Conservation (phyloP, 306 rosid genomes). For the Gynostemma pentaphyllum region DNA sequence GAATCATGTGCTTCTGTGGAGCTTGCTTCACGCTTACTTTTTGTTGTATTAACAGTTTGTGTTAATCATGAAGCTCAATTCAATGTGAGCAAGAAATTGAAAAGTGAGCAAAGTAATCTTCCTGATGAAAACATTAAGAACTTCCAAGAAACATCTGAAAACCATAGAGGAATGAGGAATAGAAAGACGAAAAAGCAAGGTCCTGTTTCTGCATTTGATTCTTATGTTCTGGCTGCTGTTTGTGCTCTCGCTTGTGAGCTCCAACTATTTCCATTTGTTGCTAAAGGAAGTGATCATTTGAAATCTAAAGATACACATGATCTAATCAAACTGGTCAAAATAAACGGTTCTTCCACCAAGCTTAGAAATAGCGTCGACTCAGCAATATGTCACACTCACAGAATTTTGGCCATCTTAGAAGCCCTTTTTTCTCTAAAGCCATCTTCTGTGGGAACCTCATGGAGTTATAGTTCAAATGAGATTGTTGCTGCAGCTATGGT, state of each 20-base stretch:
- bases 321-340: constrained; percentile 36
- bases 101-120: constrained; percentile 43
- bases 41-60: constrained; percentile 90
- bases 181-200: constrained; percentile 69
- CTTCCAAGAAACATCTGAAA: constrained; percentile 36
- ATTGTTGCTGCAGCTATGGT: constrained; percentile 99
- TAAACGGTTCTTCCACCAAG: constrained; percentile 48
- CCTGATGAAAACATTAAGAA: constrained; percentile 43
- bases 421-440: constrained; percentile 87
- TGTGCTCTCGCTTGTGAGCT: constrained; percentile 97
- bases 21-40: constrained; percentile 87
- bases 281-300: constrained; percentile 40
- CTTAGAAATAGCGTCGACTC: constrained; percentile 58
- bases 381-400: constrained; percentile 73
- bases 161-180: constrained; percentile 33
- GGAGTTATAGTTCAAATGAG: constrained; percentile 96
- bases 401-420: constrained; percentile 84
- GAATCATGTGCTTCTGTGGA: constrained; percentile 93
- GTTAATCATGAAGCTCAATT: constrained; percentile 92
- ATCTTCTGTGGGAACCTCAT: constrained; percentile 90
- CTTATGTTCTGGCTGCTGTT: constrained; percentile 92
- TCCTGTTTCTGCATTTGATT: constrained; percentile 89
- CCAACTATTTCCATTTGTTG: constrained; percentile 70
- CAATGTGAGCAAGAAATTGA: constrained; percentile 60
- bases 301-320: constrained; percentile 31